Evolutionary conservation across 495 filamentous ascomycete genomes (phyloP).

Genomic region (Jackrogersella minutella): DNA sequence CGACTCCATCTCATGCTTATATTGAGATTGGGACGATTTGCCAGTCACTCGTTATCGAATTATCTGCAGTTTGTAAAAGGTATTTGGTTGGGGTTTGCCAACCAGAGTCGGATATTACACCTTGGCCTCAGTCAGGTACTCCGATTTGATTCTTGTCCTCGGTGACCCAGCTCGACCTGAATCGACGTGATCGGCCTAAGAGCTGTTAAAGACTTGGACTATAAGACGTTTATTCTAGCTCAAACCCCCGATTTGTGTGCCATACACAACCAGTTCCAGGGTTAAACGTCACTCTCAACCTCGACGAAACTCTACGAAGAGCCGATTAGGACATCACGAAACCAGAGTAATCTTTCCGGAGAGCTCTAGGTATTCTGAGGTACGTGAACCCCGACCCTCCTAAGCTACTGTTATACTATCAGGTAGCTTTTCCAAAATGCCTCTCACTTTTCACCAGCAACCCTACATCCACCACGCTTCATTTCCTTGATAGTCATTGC

Average conservation of each 20-base stretch:
- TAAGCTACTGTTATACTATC: neutral
- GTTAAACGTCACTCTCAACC: neutral
- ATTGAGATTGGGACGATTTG: conserved; percentile 31
- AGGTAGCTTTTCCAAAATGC: neutral
- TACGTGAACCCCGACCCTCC: conserved; percentile 1
- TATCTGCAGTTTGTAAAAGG: conserved; percentile 21
- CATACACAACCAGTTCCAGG: neutral
- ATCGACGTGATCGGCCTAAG: neutral
- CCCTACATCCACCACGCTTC: neutral
- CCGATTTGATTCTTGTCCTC: neutral
- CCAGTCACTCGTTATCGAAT: conserved; percentile 45
- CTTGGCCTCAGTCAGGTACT: neutral
- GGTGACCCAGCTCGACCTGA: neutral
- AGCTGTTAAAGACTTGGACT: neutral
- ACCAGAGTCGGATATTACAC: neutral
- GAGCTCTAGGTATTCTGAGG: conserved; percentile 19
- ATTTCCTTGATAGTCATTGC: neutral
- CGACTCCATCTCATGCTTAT: conserved; percentile 33
- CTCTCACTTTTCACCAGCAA: neutral
- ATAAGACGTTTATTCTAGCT: neutral
- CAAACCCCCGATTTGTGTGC: neutral
- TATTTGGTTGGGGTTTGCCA: conserved; percentile 3
- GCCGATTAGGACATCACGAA: neutral
- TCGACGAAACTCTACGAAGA: neutral
- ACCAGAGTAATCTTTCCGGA: neutral